Percentiles rank a stretch among this genome's conserved stretches.
These are phyloP conservation scores for Calonectria pteridis DNA, from an alignment of 2,329 filamentous ascomycete species.

Conservation along the genomic window DNA sequence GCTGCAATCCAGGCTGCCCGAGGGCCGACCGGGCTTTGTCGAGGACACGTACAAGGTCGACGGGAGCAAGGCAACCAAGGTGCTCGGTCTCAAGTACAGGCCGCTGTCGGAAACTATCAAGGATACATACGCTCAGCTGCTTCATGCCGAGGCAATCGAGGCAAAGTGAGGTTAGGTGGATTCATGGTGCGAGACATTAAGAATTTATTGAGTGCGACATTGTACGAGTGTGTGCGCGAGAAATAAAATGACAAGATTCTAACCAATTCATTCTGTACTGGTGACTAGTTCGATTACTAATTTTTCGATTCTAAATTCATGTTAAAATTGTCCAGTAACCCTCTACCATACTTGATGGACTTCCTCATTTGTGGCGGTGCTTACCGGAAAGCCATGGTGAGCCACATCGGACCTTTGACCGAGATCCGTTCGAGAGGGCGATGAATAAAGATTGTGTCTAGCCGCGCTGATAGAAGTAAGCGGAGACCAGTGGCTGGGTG, in stretches of 20 bases:
- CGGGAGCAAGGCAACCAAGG: slow-evolving; percentile 48
- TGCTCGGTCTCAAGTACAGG: slow-evolving; percentile 72
- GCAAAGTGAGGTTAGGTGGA: neutral
- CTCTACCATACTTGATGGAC: neutral
- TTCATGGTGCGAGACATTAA: neutral
- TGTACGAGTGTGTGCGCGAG: neutral
- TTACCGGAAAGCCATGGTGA: neutral
- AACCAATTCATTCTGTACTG: too few species aligned
- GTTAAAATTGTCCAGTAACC: neutral
- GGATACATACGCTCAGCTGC: slow-evolving; percentile 20
- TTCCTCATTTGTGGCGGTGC: neutral
- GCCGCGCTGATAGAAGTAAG: too few species aligned
- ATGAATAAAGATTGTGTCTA: too few species aligned
- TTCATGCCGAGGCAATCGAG: slow-evolving; percentile 1
- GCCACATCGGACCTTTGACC: too few species aligned
- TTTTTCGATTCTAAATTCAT: neutral
- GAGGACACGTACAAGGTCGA: slow-evolving; percentile 58
- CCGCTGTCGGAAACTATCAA: slow-evolving; percentile 50
- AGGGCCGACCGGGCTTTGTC: slow-evolving; percentile 30
- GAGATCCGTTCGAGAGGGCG: too few species aligned
- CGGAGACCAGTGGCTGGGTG: too few species aligned
- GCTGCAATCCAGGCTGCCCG: slow-evolving; percentile 38
- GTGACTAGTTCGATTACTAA: neutral
- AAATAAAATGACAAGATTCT: neutral
- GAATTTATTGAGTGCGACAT: neutral